These are phyloP conservation scores for Coleophoma cylindrospora DNA, from an alignment of 2,329 filamentous ascomycete genomes.

Conservation along the genomic window DNA sequence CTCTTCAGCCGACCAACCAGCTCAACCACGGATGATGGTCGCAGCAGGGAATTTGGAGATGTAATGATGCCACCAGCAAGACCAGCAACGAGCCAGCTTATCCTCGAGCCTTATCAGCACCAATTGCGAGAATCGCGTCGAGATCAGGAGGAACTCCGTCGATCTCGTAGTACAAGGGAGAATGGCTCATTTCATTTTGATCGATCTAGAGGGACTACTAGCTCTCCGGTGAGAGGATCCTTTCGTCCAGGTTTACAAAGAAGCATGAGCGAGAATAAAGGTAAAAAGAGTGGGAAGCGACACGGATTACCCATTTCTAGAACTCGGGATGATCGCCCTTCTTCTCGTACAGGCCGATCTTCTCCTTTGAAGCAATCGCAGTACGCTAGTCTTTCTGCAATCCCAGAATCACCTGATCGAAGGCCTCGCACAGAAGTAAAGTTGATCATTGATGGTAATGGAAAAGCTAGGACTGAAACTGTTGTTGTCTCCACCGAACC, in stretches of 20 bases:
- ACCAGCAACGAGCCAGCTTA: slow-evolving; percentile 20
- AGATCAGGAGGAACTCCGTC: slow-evolving; percentile 23
- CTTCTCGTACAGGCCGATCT: slow-evolving; percentile 18
- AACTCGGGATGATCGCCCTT: slow-evolving; percentile 13
- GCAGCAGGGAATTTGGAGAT: slow-evolving; percentile 18
- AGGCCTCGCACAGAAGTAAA: slow-evolving; percentile 51
- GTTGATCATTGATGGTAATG: slow-evolving; percentile 59
- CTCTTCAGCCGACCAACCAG: slow-evolving; percentile 41
- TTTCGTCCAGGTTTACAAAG: slow-evolving; percentile 19
- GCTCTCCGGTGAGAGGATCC: slow-evolving; percentile 24
- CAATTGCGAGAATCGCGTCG: slow-evolving; percentile 23
- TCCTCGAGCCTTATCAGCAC: slow-evolving; percentile 25
- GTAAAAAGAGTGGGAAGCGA: slow-evolving; percentile 17
- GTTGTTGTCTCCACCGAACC: slow-evolving; percentile 18
- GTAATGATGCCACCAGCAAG: slow-evolving; percentile 17
- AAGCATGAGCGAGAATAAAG: slow-evolving; percentile 23
- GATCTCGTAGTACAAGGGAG: slow-evolving; percentile 18
- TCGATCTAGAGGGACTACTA: slow-evolving; percentile 20
- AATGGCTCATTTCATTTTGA: slow-evolving; percentile 14
- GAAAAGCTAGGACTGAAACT: slow-evolving; percentile 34
- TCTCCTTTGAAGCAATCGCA: slow-evolving; percentile 47
- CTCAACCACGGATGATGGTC: slow-evolving; percentile 24
- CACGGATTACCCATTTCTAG: slow-evolving; percentile 1
- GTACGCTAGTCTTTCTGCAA: slow-evolving; percentile 49
- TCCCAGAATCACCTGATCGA: slow-evolving; percentile 43